A percentile compares a stretch with the other conserved stretches of the same genome.
Evolutionary conservation across 2,329 filamentous ascomycete species (phyloP).

Genomic region (Sporothrix brasiliensis): DNA sequence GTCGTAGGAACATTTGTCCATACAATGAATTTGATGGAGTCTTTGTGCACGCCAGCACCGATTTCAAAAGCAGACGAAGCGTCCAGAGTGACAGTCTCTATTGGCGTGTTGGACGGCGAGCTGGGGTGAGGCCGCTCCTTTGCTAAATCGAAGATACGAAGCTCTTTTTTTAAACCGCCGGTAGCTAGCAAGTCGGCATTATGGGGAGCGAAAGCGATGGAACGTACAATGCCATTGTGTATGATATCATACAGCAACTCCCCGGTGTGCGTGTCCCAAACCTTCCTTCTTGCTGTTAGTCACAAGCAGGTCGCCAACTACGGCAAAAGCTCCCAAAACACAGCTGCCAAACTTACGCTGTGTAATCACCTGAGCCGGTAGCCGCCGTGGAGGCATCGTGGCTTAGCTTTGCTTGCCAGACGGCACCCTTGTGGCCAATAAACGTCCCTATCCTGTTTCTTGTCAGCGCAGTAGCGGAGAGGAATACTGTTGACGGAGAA

Average conservation of each 20-base stretch:
- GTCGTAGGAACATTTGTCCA: constrained; percentile 90
- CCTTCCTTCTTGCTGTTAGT: constrained; percentile 62
- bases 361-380: constrained; percentile 94
- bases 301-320: neutral
- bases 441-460: constrained; percentile 93
- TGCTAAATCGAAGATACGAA: constrained; percentile 87
- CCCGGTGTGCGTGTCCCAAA: constrained; percentile 96
- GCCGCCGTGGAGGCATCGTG: constrained; percentile 85
- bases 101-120: constrained; percentile 41
- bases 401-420: constrained; percentile 93
- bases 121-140: constrained; percentile 53
- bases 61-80: constrained; percentile 79
- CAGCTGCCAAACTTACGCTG: constrained; percentile 63
- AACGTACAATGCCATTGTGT: constrained; percentile 93
- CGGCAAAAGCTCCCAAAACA: too few species aligned
- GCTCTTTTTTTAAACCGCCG: constrained; percentile 93
- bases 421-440: constrained; percentile 95
- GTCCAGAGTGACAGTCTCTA: constrained; percentile 53
- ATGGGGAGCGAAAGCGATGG: constrained; percentile 84
- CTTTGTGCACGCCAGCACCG: constrained; percentile 77
- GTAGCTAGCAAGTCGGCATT: constrained; percentile 85
- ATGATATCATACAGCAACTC: constrained; percentile 84
- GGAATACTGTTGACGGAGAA: constrained; percentile 7
- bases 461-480: constrained; percentile 46
- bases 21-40: constrained; percentile 93